Percentiles rank a stretch among this genome's conserved stretches.
phyloP scores from a whole-genome alignment of 495 filamentous ascomycete genomes.

The Physcia stellaris region DNA sequence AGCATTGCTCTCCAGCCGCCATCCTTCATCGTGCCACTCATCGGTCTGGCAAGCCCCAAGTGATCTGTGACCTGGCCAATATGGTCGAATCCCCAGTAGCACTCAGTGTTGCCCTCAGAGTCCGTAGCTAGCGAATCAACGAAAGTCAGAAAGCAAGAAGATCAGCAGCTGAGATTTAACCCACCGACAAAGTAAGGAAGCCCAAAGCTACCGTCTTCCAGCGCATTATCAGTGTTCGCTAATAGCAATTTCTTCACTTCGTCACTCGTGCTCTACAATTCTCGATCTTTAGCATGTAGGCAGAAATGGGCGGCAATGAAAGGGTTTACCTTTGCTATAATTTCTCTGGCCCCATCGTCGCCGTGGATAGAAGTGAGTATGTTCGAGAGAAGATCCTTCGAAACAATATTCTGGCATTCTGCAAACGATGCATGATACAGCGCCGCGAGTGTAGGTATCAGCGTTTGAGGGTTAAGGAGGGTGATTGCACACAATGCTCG shows the following conservation, averaged over 20 bases:
- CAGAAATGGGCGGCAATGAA: too few species aligned
- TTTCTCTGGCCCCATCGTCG: constrained; percentile 25
- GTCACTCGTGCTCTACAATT: constrained; percentile 21
- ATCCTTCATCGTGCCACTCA: constrained; percentile 1
- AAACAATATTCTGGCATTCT: constrained; percentile 30
- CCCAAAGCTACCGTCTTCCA: constrained; percentile 53
- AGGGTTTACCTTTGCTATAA: constrained; percentile 26
- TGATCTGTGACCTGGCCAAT: constrained; percentile 49
- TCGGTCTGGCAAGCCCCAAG: constrained; percentile 37
- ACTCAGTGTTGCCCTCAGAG: constrained; percentile 40
- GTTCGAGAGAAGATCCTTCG: constrained; percentile 32
- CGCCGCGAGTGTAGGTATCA: constrained; percentile 31
- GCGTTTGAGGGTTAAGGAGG: constrained; percentile 24
- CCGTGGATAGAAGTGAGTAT: constrained; percentile 39
- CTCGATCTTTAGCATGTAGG: background rate
- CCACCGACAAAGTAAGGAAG: constrained; percentile 57
- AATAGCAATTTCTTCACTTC: constrained; percentile 40
- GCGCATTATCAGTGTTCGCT: constrained; percentile 42
- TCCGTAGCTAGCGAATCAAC: constrained; percentile 42
- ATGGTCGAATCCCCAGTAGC: constrained; percentile 61
- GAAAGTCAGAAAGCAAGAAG: too few species aligned
- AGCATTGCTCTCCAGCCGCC: constrained; percentile 38
- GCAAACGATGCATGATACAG: constrained; percentile 49
- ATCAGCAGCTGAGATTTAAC: too few species aligned
- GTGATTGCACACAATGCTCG: constrained; percentile 19